Percentiles rank a stretch among this genome's conserved stretches.
Evolutionary conservation across 305 asterid species (phyloP).

Genomic region (Withania somnifera): DNA sequence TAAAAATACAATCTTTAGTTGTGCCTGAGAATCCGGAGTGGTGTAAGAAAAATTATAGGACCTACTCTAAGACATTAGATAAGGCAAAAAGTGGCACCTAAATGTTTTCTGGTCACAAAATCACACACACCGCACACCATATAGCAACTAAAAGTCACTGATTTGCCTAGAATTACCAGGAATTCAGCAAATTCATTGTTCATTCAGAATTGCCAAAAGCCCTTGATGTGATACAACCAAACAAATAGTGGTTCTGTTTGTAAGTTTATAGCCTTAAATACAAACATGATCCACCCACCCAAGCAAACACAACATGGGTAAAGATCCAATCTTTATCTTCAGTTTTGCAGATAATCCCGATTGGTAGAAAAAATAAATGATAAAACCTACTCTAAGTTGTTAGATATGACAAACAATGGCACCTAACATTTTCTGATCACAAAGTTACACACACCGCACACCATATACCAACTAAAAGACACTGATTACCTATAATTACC

Average conservation of each 20-base stretch:
- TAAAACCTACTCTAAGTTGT: not conserved
- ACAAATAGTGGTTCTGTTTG: not conserved
- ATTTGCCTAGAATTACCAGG: conserved; percentile 6
- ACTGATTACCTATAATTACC: conserved; percentile 12
- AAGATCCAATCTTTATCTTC: conserved; percentile 7
- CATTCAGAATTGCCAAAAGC: not conserved
- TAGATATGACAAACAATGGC: not conserved
- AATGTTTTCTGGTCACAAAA: conserved; percentile 9
- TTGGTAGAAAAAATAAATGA: not conserved
- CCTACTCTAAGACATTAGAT: not conserved
- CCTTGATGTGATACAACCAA: not conserved
- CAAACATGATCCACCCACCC: not conserved
- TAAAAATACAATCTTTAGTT: conserved; percentile 1
- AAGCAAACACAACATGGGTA: not conserved
- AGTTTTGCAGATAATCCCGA: not conserved
- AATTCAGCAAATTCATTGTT: not conserved
- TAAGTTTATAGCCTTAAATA: not conserved
- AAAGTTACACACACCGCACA: not conserved
- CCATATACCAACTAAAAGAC: conserved; percentile 4
- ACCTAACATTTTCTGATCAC: conserved; percentile 10
- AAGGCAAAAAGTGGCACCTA: conserved; percentile 1
- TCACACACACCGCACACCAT: not conserved
- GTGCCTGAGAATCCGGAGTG: not conserved
- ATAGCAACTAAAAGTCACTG: conserved; percentile 7
- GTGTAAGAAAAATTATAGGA: not conserved